phyloP scores from a whole-genome alignment of 2,329 filamentous ascomycete genomes.

The Phaeosphaeriaceae sp. region DNA sequence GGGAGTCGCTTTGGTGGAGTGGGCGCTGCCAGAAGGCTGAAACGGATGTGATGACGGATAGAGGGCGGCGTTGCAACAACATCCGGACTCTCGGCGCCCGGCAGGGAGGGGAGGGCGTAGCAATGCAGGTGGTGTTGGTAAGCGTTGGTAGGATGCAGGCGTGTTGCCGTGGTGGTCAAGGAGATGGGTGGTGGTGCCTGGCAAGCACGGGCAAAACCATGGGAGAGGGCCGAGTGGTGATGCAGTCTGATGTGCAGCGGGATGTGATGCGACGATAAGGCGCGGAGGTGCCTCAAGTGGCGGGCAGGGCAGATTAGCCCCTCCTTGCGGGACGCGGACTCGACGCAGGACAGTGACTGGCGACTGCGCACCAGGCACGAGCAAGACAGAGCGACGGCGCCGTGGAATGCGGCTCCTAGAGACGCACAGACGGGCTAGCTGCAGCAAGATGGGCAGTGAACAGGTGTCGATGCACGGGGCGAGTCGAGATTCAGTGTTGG shows the following conservation, averaged over 20 bases:
- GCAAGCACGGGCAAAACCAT: constrained; percentile 19
- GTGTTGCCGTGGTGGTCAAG: background rate
- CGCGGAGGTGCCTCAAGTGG: constrained; percentile 27
- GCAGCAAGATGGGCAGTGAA: constrained; percentile 21
- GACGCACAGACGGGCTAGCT: constrained; percentile 23
- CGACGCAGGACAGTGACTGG: constrained; percentile 24
- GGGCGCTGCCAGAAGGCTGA: constrained; percentile 43
- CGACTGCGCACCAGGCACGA: constrained; percentile 27
- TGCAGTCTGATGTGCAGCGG: constrained; percentile 40
- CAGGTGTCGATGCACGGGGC: constrained; percentile 29
- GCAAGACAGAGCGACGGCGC: constrained; percentile 17
- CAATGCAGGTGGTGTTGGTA: background rate
- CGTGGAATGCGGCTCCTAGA: constrained; percentile 33
- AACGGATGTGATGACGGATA: constrained; percentile 45
- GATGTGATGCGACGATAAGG: constrained; percentile 29
- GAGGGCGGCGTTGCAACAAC: constrained; percentile 42
- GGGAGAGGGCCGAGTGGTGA: constrained; percentile 27
- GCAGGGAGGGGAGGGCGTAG: constrained; percentile 2
- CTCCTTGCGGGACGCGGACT: constrained; percentile 17
- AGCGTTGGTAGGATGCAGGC: constrained; percentile 7
- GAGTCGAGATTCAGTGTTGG: constrained; percentile 33
- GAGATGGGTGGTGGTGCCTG: constrained; percentile 6
- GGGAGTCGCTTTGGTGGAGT: constrained; percentile 28
- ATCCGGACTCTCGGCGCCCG: constrained; percentile 38
- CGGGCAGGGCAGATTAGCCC: constrained; percentile 28